Evolutionary conservation across 2,329 filamentous ascomycete genomes (phyloP), one percentile per base, ranked within the genome.

Genomic region (Ceratocystis diversiconidia): DNA sequence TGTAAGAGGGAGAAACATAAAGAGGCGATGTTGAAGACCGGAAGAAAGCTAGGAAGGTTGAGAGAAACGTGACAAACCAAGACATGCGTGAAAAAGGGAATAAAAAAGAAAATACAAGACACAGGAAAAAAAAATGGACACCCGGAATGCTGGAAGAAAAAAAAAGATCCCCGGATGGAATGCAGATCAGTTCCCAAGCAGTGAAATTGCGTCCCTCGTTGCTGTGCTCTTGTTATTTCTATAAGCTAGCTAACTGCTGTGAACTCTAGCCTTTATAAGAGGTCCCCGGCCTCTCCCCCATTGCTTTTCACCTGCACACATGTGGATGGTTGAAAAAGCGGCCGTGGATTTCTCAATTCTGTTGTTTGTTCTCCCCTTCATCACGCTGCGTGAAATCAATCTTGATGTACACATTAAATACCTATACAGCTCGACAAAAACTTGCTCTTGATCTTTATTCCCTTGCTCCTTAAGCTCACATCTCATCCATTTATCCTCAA

Each of bases 1-100:
- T 59, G 55, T 59, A 59, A 59, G 55, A 59, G 55, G n/a, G 8
- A 59, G 55, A 36, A 59, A 59, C 55, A 59, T 25, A 59, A 57
- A 59, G 55, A 36, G 32, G 55, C 55, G 32, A 59, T 8, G 25
- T 15, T 41, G 55, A 10, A 59, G 28, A 5, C 55, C 12, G 52
- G 4, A 36, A 59, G 55, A 59, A 59, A 36, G 55, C 17, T n/a
- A 36, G 3, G 22, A 59, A 59, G 55, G 32, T 32, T 28, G 32
- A 36, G 32, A 59, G 55, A 59, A 59, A 28, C 55, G 55, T 59
- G 28, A 59, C 55, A 36, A 36, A 17, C 10, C 36, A n/a, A 59
- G 28, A 59, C 55, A 59, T 57, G n/a, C 55, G 32, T 59, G 5
- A 36, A 52, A 63, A 50, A 52, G n/a, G 46, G 50, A 32, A 55